Evolutionary conservation across 225 moss, liverwort and hornwort genomes (phyloP).

Genomic region (Lunularia cruciata): DNA sequence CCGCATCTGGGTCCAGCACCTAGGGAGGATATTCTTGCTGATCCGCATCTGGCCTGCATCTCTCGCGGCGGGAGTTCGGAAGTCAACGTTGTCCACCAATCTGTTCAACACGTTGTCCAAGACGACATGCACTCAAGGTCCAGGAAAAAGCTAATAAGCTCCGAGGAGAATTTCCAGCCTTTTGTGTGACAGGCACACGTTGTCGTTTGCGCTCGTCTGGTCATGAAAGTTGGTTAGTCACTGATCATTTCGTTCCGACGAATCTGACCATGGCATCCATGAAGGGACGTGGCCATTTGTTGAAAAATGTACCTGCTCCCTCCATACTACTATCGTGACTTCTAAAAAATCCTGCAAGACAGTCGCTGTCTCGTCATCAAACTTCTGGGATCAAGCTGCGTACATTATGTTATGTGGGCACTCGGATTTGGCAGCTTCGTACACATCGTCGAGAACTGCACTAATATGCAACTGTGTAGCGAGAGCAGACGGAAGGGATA

Average conservation of each 20-base stretch:
- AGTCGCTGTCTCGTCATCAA: no score
- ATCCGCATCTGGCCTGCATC: conserved; percentile 2
- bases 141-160: neutral
- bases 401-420: no score
- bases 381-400: no score
- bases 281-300: conserved; percentile 13
- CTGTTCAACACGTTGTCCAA: neutral
- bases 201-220: neutral
- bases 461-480: no score
- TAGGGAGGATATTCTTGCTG: neutral
- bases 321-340: neutral
- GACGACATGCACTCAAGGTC: neutral
- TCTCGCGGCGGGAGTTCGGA: neutral
- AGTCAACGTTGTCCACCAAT: neutral
- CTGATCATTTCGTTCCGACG: neutral
- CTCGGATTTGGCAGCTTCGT: no score
- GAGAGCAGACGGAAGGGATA: no score
- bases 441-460: no score
- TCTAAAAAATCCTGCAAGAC: no score
- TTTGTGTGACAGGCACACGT: neutral
- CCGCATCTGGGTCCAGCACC: conserved; percentile 9
- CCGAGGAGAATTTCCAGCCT: neutral
- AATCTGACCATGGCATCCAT: neutral
- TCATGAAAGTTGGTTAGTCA: no score
- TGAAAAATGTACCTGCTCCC: neutral